Percentiles rank a stretch among this genome's conserved stretches.
These are phyloP conservation scores for Saccharomycopsis fodiens DNA, from an alignment of 805 yeast genomes.

Conservation along the genomic window DNA sequence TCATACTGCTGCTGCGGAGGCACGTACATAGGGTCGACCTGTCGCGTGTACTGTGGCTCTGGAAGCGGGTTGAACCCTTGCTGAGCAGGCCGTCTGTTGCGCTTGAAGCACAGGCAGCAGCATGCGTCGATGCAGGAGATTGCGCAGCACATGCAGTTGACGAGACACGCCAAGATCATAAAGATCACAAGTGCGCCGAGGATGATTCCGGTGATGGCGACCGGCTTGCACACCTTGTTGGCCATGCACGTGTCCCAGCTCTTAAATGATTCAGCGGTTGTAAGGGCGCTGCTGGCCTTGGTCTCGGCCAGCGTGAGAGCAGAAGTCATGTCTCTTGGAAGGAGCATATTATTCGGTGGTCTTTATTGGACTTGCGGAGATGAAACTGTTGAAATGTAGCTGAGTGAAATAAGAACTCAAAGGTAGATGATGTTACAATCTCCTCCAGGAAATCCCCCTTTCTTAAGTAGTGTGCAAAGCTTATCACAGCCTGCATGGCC, in stretches of 20 bases:
- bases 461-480: too few species aligned
- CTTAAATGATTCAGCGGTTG: conserved; percentile 42
- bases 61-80: conserved; percentile 18
- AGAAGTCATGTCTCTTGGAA: conserved; percentile 8
- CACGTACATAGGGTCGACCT: conserved; percentile 17
- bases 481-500: background rate
- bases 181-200: conserved; percentile 46
- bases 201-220: conserved; percentile 65
- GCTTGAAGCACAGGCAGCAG: conserved; percentile 35
- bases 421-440: too few species aligned
- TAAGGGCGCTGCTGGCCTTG: conserved; percentile 13
- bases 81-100: background rate
- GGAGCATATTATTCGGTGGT: too few species aligned
- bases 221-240: conserved; percentile 64
- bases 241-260: conserved; percentile 77
- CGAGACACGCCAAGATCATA: conserved; percentile 49
- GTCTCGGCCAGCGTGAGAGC: too few species aligned
- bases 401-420: too few species aligned
- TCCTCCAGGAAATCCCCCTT: too few species aligned
- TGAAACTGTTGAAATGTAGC: too few species aligned
- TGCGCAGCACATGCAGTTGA: conserved; percentile 54
- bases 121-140: conserved; percentile 41
- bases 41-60: conserved; percentile 17
- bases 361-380: too few species aligned
- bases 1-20: conserved; percentile 7